phyloP scores from a whole-genome alignment of 768 basidiomycete species.

The Amanita inopinata region DNA sequence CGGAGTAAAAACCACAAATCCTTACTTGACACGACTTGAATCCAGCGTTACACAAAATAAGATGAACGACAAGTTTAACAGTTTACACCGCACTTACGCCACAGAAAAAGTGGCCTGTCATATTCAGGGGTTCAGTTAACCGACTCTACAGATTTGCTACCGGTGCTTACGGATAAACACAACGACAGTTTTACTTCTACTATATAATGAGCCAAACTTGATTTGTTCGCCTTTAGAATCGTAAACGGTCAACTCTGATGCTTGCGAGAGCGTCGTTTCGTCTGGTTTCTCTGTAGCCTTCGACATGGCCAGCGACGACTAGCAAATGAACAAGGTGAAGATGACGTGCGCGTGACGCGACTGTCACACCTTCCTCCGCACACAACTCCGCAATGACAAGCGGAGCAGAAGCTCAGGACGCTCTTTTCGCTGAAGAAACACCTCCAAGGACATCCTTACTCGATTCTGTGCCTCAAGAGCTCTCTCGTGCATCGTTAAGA shows the following conservation, averaged over 20 bases:
- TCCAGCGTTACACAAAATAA: not conserved
- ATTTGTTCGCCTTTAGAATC: conserved; percentile 36
- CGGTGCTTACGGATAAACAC: conserved; percentile 49
- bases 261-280: conserved; percentile 23
- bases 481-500: conserved; percentile 46
- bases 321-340: not conserved
- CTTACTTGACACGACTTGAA: conserved; percentile 34
- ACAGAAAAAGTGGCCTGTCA: conserved; percentile 55
- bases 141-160: not conserved
- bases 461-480: conserved; percentile 32
- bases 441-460: not conserved
- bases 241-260: conserved; percentile 30
- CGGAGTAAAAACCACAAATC: not conserved
- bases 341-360: not conserved
- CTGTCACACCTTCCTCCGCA: not conserved
- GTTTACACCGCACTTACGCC: conserved; percentile 31
- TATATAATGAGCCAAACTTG: conserved; percentile 42
- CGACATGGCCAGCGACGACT: conserved; percentile 12
- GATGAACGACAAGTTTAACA: not conserved
- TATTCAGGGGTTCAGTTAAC: not conserved
- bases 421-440: conserved; percentile 18
- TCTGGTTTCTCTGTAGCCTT: conserved; percentile 23
- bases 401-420: conserved; percentile 20
- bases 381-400: conserved; percentile 11
- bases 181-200: conserved; percentile 41